Evolutionary conservation across 129 eudicot genomes (phyloP).

Genomic region (Erigeron canadensis): DNA sequence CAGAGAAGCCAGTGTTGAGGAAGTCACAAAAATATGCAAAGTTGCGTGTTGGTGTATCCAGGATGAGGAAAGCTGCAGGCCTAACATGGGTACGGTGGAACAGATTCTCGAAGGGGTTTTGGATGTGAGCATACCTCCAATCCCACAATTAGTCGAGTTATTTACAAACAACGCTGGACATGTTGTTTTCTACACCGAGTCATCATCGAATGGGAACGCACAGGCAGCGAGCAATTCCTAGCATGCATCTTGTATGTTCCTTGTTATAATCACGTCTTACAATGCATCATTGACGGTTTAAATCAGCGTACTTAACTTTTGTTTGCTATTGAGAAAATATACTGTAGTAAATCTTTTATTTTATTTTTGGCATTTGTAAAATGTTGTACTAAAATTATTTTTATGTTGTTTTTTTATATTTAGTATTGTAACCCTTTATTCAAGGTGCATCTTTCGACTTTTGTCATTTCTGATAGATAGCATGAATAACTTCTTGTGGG

Average conservation of each 20-base stretch:
- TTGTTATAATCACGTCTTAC: background rate
- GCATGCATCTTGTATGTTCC: constrained; percentile 1
- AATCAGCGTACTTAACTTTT: background rate
- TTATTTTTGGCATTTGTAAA: too few species aligned
- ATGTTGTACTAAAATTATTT: too few species aligned
- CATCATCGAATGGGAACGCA: constrained; percentile 37
- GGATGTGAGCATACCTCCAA: constrained; percentile 66
- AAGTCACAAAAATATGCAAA: constrained; percentile 53
- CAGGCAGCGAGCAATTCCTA: constrained; percentile 29
- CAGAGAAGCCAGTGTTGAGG: constrained; percentile 41
- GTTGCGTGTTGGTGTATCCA: constrained; percentile 86
- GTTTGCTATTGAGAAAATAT: too few species aligned
- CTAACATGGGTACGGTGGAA: constrained; percentile 68
- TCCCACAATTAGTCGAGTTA: constrained; percentile 47
- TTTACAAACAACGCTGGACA: constrained; percentile 35
- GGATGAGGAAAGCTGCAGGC: constrained; percentile 61
- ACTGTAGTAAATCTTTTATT: too few species aligned
- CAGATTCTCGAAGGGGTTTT: constrained; percentile 72
- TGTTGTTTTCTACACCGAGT: constrained; percentile 46
- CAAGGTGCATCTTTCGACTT: too few species aligned
- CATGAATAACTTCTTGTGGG: too few species aligned
- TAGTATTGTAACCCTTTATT: too few species aligned
- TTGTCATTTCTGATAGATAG: too few species aligned
- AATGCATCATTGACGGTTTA: background rate
- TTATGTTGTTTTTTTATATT: too few species aligned